Evolutionary conservation across 306 rosid species (phyloP), one percentile per base, ranked within the genome.

Genomic region (Echinosophora koreensis): DNA sequence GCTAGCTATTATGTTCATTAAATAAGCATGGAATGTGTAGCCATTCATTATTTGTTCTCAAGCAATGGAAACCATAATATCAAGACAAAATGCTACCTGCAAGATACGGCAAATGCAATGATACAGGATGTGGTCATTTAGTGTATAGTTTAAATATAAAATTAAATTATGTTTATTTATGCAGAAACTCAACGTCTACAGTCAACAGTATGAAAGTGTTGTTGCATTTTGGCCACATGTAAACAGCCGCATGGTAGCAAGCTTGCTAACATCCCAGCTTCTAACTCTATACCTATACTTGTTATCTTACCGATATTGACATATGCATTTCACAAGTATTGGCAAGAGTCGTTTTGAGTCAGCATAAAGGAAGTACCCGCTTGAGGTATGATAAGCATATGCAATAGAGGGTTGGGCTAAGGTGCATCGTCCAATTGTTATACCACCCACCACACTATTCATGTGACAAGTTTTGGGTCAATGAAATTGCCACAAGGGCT

Each of bases 161-260:
- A 32, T 38, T 46, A 27, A 62, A 13, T 27, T 39, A 12, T 35
- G 37, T 76, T 39, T 22, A 52, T 65, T 85, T 66, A 61, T 74
- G 83, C 94, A 95, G 99, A 81, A 92, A 81, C 91, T 92, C 85
- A 95, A 95, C 79, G 99, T 95, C 67, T 95, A 95, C 87, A 66
- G 89, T 82, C 99, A 95, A 83, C 94, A 59, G 59, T 95, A 92
- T 66, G 99, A 95, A 84, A 95, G 97, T 75, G 97, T 86, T 66
- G 99, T 93, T 38, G 97, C 99, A 52, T 95, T 95, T 72, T 95
- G 97, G 99, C 99, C 99, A 0, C 99, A 86, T 46, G 94, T 95
- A 74, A 97, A 95, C 47, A 86, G 91, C 90, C 97, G 97, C 80
- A 95, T 95, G 32, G 81, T 95, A 30, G 99, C 97, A 15, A 95